phyloP scores from a whole-genome alignment of 371 early-diverging fungal species.

The Mortierella sp. region DNA sequence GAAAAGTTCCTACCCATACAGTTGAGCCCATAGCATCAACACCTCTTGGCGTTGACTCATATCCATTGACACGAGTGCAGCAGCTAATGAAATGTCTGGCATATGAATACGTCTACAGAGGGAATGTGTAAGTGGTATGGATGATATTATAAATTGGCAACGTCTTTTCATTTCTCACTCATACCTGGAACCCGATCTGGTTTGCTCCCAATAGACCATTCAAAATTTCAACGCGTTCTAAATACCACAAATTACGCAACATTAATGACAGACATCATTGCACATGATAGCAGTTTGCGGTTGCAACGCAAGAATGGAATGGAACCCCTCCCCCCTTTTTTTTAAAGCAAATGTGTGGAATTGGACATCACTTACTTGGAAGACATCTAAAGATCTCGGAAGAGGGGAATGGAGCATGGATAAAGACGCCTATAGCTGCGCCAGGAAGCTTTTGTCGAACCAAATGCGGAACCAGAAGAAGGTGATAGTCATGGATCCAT shows the following conservation, averaged over 20 bases:
- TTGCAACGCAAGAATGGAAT: neutral
- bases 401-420: constrained; percentile 98
- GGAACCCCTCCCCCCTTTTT: neutral
- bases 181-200: constrained; percentile 93
- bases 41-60: constrained; percentile 86
- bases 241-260: neutral
- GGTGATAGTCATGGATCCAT: constrained; percentile 99
- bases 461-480: constrained; percentile 91
- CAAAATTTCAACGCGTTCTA: constrained; percentile 91
- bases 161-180: neutral
- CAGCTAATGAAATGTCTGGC: constrained; percentile 95
- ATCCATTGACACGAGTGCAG: constrained; percentile 91
- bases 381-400: constrained; percentile 95
- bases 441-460: constrained; percentile 82
- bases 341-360: neutral
- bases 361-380: constrained; percentile 72
- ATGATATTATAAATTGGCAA: neutral
- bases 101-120: constrained; percentile 89
- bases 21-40: constrained; percentile 81
- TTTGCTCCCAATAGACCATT: constrained; percentile 94
- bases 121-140: neutral
- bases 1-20: constrained; percentile 91
- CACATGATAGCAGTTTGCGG: neutral
- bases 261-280: neutral
- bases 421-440: constrained; percentile 94